Base-by-base conservation (phyloP, 208 protist species). In the Wallacemonas sp. region DNA sequence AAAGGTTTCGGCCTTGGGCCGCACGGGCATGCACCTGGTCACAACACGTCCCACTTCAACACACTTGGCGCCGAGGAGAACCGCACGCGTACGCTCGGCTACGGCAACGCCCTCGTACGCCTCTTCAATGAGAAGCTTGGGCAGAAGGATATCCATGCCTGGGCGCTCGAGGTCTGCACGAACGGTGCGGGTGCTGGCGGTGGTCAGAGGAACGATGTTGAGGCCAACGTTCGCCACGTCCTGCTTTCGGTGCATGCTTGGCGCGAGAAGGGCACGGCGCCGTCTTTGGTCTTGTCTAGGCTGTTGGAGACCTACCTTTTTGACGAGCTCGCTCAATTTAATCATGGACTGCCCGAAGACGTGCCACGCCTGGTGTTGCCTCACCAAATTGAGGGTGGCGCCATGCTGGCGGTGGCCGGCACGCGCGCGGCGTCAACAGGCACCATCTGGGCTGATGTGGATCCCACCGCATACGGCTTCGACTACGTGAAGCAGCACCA, bases 1-100 rank as follows among this genome's bases (percentile, higher is more conserved):
- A 87, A 90, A 36, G 91, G 91, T 28, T 96, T 96, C 70, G 91
- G 91, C 34, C 72, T 96, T 2, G 87, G 87, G 8, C 87, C 91
- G 39, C 79, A 91, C 71, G 82, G 82, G 0, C 85, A 91, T 58
- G 88, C 86, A 6, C 91, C 91, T 27, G 66, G 70, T 27, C 77
- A 88, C 67, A 83, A 90, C 72, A 85, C 62, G 21, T 27, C 59
- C 5, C 79, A 80, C 60, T 85, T 74, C 59, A 85, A 94, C 61
- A 92, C 82, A 19, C 70, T 93, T 26, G 71, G 68, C 28, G 45
- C 42, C 22, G 88, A 94, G 67, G 61, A 76, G 54, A 64, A 72
- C 34, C 81, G 90, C 14, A 80, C 75, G n/a, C 33, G 46, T 26
- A 72, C 68, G 27, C 72, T 95, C 26, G 86, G 86, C 21, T 76